Base-by-base conservation (phyloP, 768 basidiomycete species). In the Phaeolepiota aurea region DNA sequence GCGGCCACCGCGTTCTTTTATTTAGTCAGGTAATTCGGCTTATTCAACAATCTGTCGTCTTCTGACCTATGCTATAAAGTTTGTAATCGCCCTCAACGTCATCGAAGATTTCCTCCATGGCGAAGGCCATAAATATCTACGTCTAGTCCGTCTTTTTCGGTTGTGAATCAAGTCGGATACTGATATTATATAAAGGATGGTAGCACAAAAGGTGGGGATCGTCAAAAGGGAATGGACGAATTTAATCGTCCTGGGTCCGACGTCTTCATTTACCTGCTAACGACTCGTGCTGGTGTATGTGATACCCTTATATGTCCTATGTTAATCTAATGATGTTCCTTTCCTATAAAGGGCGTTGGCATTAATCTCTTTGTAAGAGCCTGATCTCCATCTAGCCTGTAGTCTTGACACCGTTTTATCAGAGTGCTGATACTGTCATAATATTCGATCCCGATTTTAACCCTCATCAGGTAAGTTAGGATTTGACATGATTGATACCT, bases 391-490 rank as follows among this genome's bases (percentile, higher is more conserved):
- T 23, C 7, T 14, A 4, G 19, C 5, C 18, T 2, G 10, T 13
- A n/a, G 20, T 10, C 13, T 18, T 36, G 13, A 43, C 25, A 39
- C 20, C 40, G 32, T 22, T 66, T 25, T 3, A 9, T 9, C 74
- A 84, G 66, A 87, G 81, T 5, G 93, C 94, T 14, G 94, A 97
- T 57, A 94, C 92, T 0, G 91, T 93, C 20, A 84, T 91, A 32
- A 82, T 91, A 41, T 88, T 82, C 50, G 94, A 99, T 55, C 91
- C 92, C 0, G 96, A 99, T 64, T 99, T 92, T 60, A 99, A 99
- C 54, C 94, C 94, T n/a, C 91, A 96, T 62, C 86, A 86, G 71
- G 84, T 83, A 35, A 19, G 72, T 58, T 12, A n/a, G n/a, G n/a
- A n/a, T n/a, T n/a, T n/a, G n/a, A n/a, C n/a, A n/a, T n/a, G n/a